A percentile compares a stretch with the other conserved stretches of the same genome.
Conservation (phyloP, 352 stramenopile species). For the Globisporangium uncinulatum region DNA sequence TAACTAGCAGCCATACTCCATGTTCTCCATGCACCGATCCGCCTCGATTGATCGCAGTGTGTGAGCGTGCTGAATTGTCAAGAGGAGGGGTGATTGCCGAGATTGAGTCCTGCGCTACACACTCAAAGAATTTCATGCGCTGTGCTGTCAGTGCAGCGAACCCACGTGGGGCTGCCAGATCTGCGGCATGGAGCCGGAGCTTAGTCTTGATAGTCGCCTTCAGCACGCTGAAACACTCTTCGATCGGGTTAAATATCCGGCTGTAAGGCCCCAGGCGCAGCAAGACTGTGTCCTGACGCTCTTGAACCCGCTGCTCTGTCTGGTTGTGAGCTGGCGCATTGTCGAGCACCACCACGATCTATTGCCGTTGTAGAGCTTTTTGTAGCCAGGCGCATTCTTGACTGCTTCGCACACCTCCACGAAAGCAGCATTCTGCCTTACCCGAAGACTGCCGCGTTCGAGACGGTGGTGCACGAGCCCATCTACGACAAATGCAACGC, state of each 20-base stretch:
- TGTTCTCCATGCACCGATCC: no score
- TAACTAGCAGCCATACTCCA: no score
- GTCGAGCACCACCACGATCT: slow-evolving; percentile 18
- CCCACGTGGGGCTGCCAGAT: no score
- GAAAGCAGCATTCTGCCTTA: slow-evolving; percentile 15
- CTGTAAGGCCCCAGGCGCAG: slow-evolving; percentile 8
- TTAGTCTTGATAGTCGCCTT: background rate
- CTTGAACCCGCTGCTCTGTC: slow-evolving; percentile 5
- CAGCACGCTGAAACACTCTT: slow-evolving; percentile 13
- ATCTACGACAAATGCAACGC: slow-evolving; percentile 1
- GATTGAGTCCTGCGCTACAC: no score
- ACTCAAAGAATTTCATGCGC: no score
- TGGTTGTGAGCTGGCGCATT: slow-evolving; percentile 18
- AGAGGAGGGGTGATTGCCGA: no score
- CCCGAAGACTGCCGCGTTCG: slow-evolving; percentile 16
- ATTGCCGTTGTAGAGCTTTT: slow-evolving; percentile 14
- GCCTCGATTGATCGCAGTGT: no score
- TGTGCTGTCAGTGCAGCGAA: no score
- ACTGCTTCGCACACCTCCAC: slow-evolving; percentile 10
- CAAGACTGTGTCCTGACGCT: slow-evolving; percentile 4
- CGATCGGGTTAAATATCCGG: slow-evolving; percentile 13
- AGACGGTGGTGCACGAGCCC: slow-evolving; percentile 7
- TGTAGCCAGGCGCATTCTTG: slow-evolving; percentile 6
- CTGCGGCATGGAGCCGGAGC: no score
- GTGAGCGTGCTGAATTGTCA: no score